Evolutionary conservation across 2,329 filamentous ascomycete species (phyloP).

Genomic region (Cercospora sp.): DNA sequence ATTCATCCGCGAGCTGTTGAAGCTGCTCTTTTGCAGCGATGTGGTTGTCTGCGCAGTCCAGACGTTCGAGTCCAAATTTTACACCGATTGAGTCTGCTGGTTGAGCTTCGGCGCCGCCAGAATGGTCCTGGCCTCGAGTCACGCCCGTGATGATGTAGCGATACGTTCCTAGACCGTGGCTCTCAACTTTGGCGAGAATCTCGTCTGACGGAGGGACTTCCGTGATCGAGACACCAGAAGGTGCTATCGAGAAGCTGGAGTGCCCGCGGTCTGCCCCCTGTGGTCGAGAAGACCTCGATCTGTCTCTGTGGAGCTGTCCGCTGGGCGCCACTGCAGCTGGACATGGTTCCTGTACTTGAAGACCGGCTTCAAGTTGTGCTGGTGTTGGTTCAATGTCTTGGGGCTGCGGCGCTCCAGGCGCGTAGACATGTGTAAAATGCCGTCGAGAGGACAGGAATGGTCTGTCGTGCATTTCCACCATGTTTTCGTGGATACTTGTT

Average conservation of each 20-base stretch:
- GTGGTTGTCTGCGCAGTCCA: constrained; percentile 15
- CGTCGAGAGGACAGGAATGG: neutral
- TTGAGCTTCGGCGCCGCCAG: neutral
- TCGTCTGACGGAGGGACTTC: constrained; percentile 9
- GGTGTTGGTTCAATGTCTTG: neutral
- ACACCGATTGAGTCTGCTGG: neutral
- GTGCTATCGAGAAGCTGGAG: constrained; percentile 8
- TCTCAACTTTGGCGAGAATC: constrained; percentile 5
- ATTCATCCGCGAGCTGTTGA: constrained; percentile 18
- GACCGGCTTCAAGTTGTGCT: constrained; percentile 9
- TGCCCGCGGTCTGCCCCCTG: neutral
- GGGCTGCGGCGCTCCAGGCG: neutral
- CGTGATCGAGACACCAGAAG: constrained; percentile 13
- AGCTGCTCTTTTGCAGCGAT: constrained; percentile 32
- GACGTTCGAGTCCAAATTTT: constrained; percentile 9
- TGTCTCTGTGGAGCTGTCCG: neutral
- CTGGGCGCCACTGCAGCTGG: constrained; percentile 5
- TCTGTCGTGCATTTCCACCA: neutral
- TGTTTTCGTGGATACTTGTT: neutral
- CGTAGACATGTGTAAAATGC: constrained; percentile 11
- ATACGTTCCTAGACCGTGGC: constrained; percentile 13
- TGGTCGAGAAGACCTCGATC: neutral
- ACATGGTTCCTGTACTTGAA: constrained; percentile 3
- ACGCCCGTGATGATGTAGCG: neutral
- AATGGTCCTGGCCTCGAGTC: neutral